Percentiles rank a stretch among this genome's conserved stretches.
phyloP scores from a whole-genome alignment of 2,329 filamentous ascomycete genomes.

The Spiromastix sp. region DNA sequence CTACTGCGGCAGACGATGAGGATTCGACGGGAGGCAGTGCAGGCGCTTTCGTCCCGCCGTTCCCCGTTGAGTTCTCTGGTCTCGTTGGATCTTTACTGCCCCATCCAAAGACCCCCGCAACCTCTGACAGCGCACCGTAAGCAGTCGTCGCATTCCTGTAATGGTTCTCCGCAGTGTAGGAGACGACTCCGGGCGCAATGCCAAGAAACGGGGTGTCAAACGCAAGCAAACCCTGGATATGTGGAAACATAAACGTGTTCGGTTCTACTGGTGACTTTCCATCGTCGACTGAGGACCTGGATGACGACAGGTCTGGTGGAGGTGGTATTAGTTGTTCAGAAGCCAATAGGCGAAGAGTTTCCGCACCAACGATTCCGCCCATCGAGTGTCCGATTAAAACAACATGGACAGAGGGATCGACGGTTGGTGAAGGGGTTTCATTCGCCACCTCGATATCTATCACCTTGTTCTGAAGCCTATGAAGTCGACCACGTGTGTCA shows the following conservation, averaged over 20 bases:
- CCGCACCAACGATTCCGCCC: conserved; percentile 89
- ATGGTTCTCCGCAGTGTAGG: conserved; percentile 64
- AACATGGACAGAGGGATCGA: conserved; percentile 74
- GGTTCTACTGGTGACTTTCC: conserved; percentile 18
- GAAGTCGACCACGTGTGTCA: not conserved
- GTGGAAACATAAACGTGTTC: conserved; percentile 71
- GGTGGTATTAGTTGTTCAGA: conserved; percentile 48
- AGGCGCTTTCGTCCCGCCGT: conserved; percentile 8
- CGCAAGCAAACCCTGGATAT: conserved; percentile 78
- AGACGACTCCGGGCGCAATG: conserved; percentile 40
- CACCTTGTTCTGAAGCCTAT: conserved; percentile 76
- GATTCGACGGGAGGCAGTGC: conserved; percentile 21
- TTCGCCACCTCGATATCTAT: conserved; percentile 88
- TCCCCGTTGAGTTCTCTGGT: conserved; percentile 6
- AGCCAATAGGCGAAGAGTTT: conserved; percentile 67
- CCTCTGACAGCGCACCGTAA: conserved; percentile 56
- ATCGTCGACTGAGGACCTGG: conserved; percentile 6
- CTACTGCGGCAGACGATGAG: conserved; percentile 28
- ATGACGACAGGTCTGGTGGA: conserved; percentile 18
- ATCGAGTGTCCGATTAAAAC: conserved; percentile 81
- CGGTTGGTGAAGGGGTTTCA: conserved; percentile 67
- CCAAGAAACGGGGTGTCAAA: conserved; percentile 82
- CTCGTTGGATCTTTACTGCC: conserved; percentile 32
- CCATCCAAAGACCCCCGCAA: conserved; percentile 56
- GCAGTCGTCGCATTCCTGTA: conserved; percentile 65